Base-by-base conservation (phyloP, 2,329 filamentous ascomycete species). In the Aspergillus ustus region DNA sequence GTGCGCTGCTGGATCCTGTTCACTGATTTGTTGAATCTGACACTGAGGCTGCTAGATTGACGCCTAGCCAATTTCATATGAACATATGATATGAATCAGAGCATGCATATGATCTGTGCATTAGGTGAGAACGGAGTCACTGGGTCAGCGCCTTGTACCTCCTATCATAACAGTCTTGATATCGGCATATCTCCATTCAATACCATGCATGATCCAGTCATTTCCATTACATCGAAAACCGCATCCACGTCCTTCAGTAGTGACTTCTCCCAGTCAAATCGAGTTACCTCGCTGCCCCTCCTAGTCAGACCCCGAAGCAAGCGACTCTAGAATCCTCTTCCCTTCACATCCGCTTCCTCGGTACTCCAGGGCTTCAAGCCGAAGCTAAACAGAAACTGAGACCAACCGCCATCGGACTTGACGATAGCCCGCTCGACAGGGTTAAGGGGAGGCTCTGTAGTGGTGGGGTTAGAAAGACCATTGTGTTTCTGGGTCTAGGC, bases 341-440 rank as follows among this genome's bases (percentile, higher is more conserved):
- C 57, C 72, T 52, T 74, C 71, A 1, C 71, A 1, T 67, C 55
- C 0, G 31, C 59, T 51, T 75, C 72, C 1, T 72, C 69, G 0
- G 53, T 5, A 1, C 71, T 54, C 65, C 63, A 70, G 0, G 71
- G 68, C 52, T 73, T 73, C 34, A 75, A 57, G 1, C 61, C 67
- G 43, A 58, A 73, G 6, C 34, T 62, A 0, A 11, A 1, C 59
- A 73, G 61, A 40, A 74, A 75, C 2, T 31, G 11, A 1, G 67
- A 68, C 73, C 72, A 74, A 11, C 70, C 66, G 11, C 70, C 72
- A 25, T 72, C 73, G 29, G 44, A 51, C 44, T 72, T 70, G 56
- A 73, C 68, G 11, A 72, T 68, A 2, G 50, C 50, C 15, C 68
- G 67, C 46, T 75, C 68, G 3, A 57, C 66, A 17, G 68, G 62